Base-by-base conservation (phyloP, 345 rosid genomes). In the Raphanus sativus region DNA sequence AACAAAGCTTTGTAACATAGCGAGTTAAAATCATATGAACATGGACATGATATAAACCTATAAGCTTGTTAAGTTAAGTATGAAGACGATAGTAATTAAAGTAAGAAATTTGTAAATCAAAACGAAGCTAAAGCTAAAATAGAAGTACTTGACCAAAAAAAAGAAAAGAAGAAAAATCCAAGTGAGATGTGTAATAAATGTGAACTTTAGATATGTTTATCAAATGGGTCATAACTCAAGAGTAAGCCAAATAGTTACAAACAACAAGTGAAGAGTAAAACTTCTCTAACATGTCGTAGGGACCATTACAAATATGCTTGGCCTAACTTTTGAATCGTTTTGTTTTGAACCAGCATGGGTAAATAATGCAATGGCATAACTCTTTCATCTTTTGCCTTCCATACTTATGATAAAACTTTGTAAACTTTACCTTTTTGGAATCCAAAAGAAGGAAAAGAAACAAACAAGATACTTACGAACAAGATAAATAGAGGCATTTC, bases 221-320 rank as follows among this genome's bases (percentile, higher is more conserved):
- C 62, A 58, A 58, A 58, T 48, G 55, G 65, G 40, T 29, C 30
- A 25, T 70, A 60, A 60, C 61, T 40, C 15, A 77, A 78, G 63
- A 40, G 67, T 77, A 64, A 65, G 36, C 42, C 63, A 34, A 72
- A 48, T 48, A 66, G 69, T 56, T 59, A 78, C 77, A 78, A 78
- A 73, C 59, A 73, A 73, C 81, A 73, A 78, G 74, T 67, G 77
- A 78, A 73, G 28, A 67, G 21, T 72, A 11, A 48, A 15, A 8
- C 38, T 52, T 67, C 73, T 65, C 73, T 72, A 36, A 73, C 74
- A 78, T 1, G 36, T 72, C 28, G 63, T 9, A 78, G 81, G 77
- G 81, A 78, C 81, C 74, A 78, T 60, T 60, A 4, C 74, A 70
- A 38, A 13, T 70, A 64, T 64, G 16, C 56, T 65, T 40, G 21